Evolutionary conservation across 768 basidiomycete genomes (phyloP), one percentile per base, ranked within the genome.

Genomic region (Suillus paluster): DNA sequence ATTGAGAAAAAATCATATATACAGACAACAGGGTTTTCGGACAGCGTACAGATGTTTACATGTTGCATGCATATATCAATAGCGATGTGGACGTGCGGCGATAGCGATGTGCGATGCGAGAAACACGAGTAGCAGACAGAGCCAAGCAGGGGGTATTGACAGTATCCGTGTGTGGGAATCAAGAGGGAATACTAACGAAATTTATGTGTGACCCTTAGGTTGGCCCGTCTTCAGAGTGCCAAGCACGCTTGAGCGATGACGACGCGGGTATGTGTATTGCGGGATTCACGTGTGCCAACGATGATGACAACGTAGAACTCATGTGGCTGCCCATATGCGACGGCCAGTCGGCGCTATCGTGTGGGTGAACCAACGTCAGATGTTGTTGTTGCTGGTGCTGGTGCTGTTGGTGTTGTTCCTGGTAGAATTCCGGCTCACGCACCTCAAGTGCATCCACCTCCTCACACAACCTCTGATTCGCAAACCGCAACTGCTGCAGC

Each of bases 401-500:
- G 0, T 50, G 53, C 3, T 38, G 59, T 19, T 54, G 60, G 14
- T 58, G 27, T 19, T 8, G 62, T 9, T 14, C 17, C 30, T 34
- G 45, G 23, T 8, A 25, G 54, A 10, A n/a, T 57, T 38, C 50
- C 48, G 21, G 60, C 53, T 41, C 42, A 33, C 9, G 54, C 64
- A 33, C 63, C 70, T 83, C 83, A 14, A 84, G 73, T 19, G 68
- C 71, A 25, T 70, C 71, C 33, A 87, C 63, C 68, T 93, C 90
- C 50, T 90, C 89, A 57, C 73, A 73, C 59, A 94, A 65, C 63
- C 86, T 75, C 74, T 86, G 80, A 69, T 94, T 94, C 57, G 83
- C 80, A 68, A 88, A 87, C 70, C 87, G 83, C 66, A 95, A 80
- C 73, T 95, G 92, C 76, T 94, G 90, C 53, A 96, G 80, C 77